Base-by-base conservation (phyloP, 2,329 filamentous ascomycete genomes). In the Colletotrichum sp. region DNA sequence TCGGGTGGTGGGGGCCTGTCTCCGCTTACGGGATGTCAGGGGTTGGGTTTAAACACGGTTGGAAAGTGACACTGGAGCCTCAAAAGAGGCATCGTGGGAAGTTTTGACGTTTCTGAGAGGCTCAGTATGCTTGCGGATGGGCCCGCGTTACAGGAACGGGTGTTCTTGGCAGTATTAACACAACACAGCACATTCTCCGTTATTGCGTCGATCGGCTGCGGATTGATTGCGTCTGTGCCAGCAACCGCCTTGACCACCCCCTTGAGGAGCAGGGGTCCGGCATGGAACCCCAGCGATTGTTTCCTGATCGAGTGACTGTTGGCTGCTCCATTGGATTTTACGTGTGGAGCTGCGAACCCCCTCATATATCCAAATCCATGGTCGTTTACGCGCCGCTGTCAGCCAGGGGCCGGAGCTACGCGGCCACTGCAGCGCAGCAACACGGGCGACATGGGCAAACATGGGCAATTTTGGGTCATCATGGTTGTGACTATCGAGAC, bases 141-240 rank as follows among this genome's bases (percentile, higher is more conserved):
- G 55, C 27, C 68, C 67, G 48, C 27, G 60, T 52, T 7, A 39
- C 19, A 52, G 60, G 52, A 65, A 48, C n/a, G 57, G 57, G 71
- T 74, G 59, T 67, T 65, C 72, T 68, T 60, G 48, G 68, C 32
- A 71, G 68, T 60, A 71, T 74, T 30, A 66, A 74, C 52, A 64
- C 48, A 52, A 74, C 68, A 71, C 68, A 74, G 44, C 13, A 65
- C 34, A n/a, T 66, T 28, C 72, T 66, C 72, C 72, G 27, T 74
- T 70, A 34, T 71, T 66, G 67, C 72, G 67, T 66, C 32, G 60
- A 66, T 74, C 72, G 60, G 72, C 72, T 52, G 63, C 69, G 34
- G 15, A 48, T 74, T 71, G 55, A 74, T 71, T 74, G 66, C 28
- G 60, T 66, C 60, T 66, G 72, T 71, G 72, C 72, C 67, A 61